Percentiles rank a stretch among this genome's conserved stretches.
phyloP scores from a whole-genome alignment of 768 basidiomycete genomes.

The Rhodotorula paludigena region DNA sequence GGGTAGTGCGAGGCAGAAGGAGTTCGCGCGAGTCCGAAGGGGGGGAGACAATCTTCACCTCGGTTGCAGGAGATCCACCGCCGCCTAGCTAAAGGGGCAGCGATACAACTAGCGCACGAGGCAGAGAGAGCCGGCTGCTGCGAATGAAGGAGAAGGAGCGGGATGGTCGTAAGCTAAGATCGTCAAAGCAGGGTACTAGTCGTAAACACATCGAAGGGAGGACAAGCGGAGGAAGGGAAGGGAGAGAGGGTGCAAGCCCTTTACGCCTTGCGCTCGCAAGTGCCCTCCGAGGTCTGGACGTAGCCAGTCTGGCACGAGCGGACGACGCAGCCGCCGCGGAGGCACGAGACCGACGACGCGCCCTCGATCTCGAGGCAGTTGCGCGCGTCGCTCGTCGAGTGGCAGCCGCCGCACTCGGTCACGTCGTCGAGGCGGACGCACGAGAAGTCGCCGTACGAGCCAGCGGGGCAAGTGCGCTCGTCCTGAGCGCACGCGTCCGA shows the following conservation, averaged over 20 bases:
- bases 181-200: neutral
- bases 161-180: neutral
- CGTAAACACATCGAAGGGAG: neutral
- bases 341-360: slow-evolving; percentile 28
- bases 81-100: neutral
- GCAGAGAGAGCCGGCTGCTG: neutral
- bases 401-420: slow-evolving; percentile 38
- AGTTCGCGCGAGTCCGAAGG: neutral
- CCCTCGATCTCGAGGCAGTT: slow-evolving; percentile 38
- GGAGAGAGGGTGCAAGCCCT: neutral
- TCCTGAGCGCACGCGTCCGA: slow-evolving; percentile 34
- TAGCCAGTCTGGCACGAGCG: slow-evolving; percentile 36
- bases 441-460: slow-evolving; percentile 25
- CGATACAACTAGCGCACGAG: neutral
- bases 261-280: slow-evolving; percentile 32
- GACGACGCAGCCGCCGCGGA: slow-evolving; percentile 36
- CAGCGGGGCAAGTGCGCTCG: slow-evolving; percentile 33
- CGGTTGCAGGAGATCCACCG: neutral
- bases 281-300: slow-evolving; percentile 31
- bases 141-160: neutral
- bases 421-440: slow-evolving; percentile 39
- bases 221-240: neutral
- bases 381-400: slow-evolving; percentile 13
- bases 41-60: neutral
- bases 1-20: too few species aligned